Conservation (phyloP, 2,329 filamentous ascomycete species). For the Dothistroma septosporum region DNA sequence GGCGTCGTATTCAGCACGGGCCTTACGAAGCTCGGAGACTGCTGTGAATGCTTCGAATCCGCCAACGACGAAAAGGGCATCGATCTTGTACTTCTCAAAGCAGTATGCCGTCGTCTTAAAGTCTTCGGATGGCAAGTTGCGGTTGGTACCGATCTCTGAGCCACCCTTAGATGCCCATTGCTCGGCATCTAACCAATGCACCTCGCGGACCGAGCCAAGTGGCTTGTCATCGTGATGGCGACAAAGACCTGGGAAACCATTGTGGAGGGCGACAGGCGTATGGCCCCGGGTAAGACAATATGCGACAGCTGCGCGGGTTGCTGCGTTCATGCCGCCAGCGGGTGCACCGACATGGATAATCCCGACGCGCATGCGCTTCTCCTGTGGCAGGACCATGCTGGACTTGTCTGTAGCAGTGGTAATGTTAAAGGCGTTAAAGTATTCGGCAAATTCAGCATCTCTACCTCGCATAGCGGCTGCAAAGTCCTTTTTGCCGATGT, state of each 20-base stretch:
- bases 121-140: slow-evolving; percentile 83
- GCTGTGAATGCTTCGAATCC: slow-evolving; percentile 97
- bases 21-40: slow-evolving; percentile 79
- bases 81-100: slow-evolving; percentile 81
- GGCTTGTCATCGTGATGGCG: slow-evolving; percentile 84
- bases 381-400: slow-evolving; percentile 61
- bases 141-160: slow-evolving; percentile 96
- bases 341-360: slow-evolving; percentile 97
- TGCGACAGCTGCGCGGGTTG: slow-evolving; percentile 84
- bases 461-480: slow-evolving; percentile 80
- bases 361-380: slow-evolving; percentile 85
- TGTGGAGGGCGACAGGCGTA: slow-evolving; percentile 87
- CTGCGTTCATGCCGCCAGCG: slow-evolving; percentile 96
- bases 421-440: slow-evolving; percentile 84
- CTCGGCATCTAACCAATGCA: slow-evolving; percentile 92
- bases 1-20: slow-evolving; percentile 69
- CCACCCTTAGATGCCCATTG: slow-evolving; percentile 94
- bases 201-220: slow-evolving; percentile 73
- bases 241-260: slow-evolving; percentile 90
- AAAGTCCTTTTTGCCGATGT: slow-evolving; percentile 82
- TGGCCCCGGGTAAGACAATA: slow-evolving; percentile 93
- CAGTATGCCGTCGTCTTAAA: slow-evolving; percentile 77
- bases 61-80: slow-evolving; percentile 81
- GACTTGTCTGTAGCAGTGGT: slow-evolving; percentile 79
- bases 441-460: slow-evolving; percentile 90